Evolutionary conservation across 169 alveolate species (phyloP), one percentile per base, ranked within the genome.

Genomic region (Eimeria brunetti): DNA sequence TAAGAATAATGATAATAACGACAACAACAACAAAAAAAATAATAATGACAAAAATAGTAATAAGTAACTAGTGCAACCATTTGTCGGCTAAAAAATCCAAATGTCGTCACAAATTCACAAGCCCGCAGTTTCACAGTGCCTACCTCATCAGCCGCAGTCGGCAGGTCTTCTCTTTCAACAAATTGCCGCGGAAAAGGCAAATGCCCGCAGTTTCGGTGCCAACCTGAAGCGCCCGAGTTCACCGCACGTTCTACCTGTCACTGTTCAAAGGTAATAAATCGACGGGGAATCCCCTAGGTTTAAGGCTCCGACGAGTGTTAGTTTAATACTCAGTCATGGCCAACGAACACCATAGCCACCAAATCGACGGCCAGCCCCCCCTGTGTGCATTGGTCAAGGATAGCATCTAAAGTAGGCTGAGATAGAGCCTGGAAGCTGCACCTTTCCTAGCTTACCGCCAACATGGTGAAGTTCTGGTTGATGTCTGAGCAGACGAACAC

Each of bases 171-270:
- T 91, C 95, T 27, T 81, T 49, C 16, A 91, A 67, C 44, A 91
- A 53, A 51, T 91, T 88, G 46, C 95, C 95, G 58, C 95, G 95
- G 73, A 91, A 91, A 30, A 91, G 91, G 75, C 95, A 91, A 69
- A 91, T 88, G 73, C 95, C 95, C 24, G 95, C 95, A 41, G 53
- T 44, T 33, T 80, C 86, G 7, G 95, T 91, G 49, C 95, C 95
- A n/a, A 80, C 86, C 95, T 91, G 86, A 24, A 49, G 12, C 33
- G 30, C 71, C 16, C 62, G 38, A 51, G 60, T 60, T 18, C 27
- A 41, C 62, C 41, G 41, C 12, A 22, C 46, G 36, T 46, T 36
- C 14, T 8, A 69, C 51, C 27, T 36, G 51, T 6, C n/a, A 30
- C 27, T 36, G 80, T 69, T 16, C 9, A 69, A 27, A 36, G 18